A percentile compares a stretch with the other conserved stretches of the same genome.
Conservation (phyloP, 2,329 filamentous ascomycete species). For the Scopulariopsis brevicaulis region DNA sequence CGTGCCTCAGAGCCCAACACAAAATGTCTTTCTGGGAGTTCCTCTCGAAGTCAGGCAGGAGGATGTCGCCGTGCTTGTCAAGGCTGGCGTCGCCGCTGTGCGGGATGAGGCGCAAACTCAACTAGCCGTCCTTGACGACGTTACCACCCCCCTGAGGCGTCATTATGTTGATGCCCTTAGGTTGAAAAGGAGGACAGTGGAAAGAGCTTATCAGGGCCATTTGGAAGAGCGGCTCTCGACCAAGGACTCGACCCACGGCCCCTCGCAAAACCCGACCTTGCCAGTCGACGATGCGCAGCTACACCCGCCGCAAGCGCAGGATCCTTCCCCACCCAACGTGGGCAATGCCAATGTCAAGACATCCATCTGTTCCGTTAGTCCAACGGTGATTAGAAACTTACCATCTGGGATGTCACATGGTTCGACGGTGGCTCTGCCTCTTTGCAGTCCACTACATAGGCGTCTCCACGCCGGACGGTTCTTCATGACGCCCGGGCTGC, state of each 20-base stretch:
- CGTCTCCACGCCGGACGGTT: slow-evolving; percentile 29
- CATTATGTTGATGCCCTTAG: slow-evolving; percentile 51
- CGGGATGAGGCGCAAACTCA: slow-evolving; percentile 72
- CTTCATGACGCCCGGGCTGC: slow-evolving; percentile 82
- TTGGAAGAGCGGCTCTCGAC: slow-evolving; percentile 18
- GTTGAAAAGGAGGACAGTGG: slow-evolving; percentile 27
- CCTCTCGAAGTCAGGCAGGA: slow-evolving; percentile 86
- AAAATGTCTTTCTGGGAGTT: slow-evolving; percentile 85
- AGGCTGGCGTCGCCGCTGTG: slow-evolving; percentile 64
- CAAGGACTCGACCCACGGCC: neutral
- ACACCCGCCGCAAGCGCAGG: neutral
- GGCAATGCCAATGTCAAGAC: neutral
- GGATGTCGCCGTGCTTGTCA: slow-evolving; percentile 72
- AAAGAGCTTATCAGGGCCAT: slow-evolving; percentile 25
- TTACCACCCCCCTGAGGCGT: slow-evolving; percentile 42
- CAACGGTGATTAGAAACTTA: neutral
- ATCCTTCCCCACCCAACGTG: neutral
- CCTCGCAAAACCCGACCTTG: neutral
- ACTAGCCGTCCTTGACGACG: slow-evolving; percentile 45
- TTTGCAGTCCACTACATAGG: neutral
- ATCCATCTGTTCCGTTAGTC: neutral
- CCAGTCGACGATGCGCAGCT: neutral
- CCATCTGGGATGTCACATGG: neutral
- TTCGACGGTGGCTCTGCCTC: neutral
- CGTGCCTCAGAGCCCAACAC: slow-evolving; percentile 83